Percentiles rank a stretch among this genome's conserved stretches.
Conservation (phyloP, 2,329 filamentous ascomycete species). For the Lecanicillium sp. region DNA sequence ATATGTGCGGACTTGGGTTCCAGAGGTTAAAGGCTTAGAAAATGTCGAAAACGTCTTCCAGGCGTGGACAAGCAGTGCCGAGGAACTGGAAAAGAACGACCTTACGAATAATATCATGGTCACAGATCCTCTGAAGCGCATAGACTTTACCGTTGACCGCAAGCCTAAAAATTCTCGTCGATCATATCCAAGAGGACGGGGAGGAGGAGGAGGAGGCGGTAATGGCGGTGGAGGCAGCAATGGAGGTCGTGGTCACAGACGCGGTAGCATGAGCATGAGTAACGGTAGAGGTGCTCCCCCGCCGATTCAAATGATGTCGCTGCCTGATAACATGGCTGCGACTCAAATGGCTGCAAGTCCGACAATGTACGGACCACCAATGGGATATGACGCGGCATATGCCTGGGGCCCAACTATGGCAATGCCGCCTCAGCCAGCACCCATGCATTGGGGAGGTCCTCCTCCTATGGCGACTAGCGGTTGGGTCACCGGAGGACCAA, state of each 20-base stretch:
- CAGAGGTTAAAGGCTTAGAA: constrained; percentile 51
- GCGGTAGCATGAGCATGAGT: constrained; percentile 4
- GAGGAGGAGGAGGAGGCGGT: constrained; percentile 9
- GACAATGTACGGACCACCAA: constrained; percentile 3
- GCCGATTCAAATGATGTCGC: constrained; percentile 1
- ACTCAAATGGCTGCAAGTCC: not conserved
- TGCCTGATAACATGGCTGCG: not conserved
- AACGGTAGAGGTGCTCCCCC: not conserved
- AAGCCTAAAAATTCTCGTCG: constrained; percentile 27
- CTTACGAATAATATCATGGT: constrained; percentile 55
- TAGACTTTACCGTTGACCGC: constrained; percentile 52
- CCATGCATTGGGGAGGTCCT: constrained; percentile 2
- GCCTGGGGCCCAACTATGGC: constrained; percentile 2
- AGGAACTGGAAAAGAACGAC: constrained; percentile 47
- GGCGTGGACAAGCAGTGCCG: constrained; percentile 53
- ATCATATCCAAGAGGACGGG: constrained; percentile 17
- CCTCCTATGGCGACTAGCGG: constrained; percentile 5
- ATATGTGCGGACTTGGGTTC: constrained; percentile 67
- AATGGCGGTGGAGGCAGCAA: constrained; percentile 12
- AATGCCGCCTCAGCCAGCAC: constrained; percentile 1
- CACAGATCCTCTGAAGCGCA: constrained; percentile 55
- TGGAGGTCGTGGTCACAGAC: constrained; percentile 4
- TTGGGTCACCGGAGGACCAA: constrained; percentile 2
- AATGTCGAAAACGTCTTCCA: constrained; percentile 57
- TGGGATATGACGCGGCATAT: constrained; percentile 5